phyloP scores from a whole-genome alignment of 306 rosid species.

The Dryas alaskensis region DNA sequence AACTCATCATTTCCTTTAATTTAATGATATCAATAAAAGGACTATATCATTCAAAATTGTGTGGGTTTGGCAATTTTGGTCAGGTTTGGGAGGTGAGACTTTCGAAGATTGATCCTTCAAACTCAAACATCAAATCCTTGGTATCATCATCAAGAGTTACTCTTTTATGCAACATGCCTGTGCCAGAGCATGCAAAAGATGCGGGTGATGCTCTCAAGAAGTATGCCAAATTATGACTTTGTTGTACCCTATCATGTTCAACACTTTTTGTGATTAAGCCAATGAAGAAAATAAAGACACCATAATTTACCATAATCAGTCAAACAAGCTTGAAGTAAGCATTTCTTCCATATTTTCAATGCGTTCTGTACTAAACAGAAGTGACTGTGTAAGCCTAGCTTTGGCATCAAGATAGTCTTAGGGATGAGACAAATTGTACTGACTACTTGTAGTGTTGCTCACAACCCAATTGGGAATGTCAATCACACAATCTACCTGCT shows the following conservation, averaged over 20 bases:
- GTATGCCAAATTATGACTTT: conserved; percentile 23
- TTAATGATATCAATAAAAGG: neutral
- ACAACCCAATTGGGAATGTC: neutral
- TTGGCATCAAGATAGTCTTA: neutral
- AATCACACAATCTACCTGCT: neutral
- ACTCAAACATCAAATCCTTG: conserved; percentile 39
- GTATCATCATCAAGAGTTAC: conserved; percentile 73
- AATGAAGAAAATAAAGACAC: neutral
- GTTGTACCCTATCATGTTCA: neutral
- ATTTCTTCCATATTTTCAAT: neutral
- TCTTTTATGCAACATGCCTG: conserved; percentile 62
- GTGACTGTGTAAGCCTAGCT: neutral
- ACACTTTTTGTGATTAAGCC: neutral
- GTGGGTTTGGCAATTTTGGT: neutral
- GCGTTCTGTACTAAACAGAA: neutral
- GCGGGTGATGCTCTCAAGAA: conserved; percentile 49
- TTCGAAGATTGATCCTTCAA: conserved; percentile 66
- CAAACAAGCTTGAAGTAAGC: neutral
- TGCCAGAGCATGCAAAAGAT: conserved; percentile 63
- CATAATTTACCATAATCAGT: neutral
- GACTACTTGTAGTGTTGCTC: neutral
- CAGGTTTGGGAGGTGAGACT: conserved; percentile 81
- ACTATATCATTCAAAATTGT: neutral
- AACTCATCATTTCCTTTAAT: neutral
- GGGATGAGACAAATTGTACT: neutral